Evolutionary conservation across 352 stramenopile genomes (phyloP).

Genomic region (Globisporangium megalacanthum): DNA sequence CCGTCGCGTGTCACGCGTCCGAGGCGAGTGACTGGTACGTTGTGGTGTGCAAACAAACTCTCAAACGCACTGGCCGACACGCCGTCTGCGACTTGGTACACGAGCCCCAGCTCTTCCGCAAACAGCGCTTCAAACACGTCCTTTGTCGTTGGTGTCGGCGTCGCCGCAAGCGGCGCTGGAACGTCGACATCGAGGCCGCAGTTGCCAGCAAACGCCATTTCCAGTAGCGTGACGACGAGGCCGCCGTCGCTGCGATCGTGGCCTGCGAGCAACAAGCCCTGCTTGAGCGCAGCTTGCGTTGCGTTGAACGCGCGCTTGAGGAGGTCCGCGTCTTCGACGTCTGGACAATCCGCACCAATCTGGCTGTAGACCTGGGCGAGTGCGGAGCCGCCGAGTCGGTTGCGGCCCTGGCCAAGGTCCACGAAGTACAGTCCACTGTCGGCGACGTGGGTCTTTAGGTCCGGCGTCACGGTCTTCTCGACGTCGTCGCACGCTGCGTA

Average conservation of each 20-base stretch:
- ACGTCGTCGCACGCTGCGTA: constrained; percentile 98
- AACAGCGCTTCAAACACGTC: constrained; percentile 88
- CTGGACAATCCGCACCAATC: constrained; percentile 78
- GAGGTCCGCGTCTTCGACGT: constrained; percentile 91
- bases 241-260: constrained; percentile 99
- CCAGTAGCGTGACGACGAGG: constrained; percentile 92
- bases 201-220: constrained; percentile 99
- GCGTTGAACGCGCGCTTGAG: constrained; percentile 94
- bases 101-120: constrained; percentile 96
- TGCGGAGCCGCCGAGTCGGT: constrained; percentile 93
- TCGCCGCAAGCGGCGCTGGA: constrained; percentile 23
- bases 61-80: constrained; percentile 64
- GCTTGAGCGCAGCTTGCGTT: constrained; percentile 91
- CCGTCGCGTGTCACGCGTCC: constrained; percentile 84
- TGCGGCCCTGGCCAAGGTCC: constrained; percentile 89
- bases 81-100: constrained; percentile 92
- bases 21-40: constrained; percentile 87
- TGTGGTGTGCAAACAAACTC: constrained; percentile 75
- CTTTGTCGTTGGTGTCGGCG: constrained; percentile 36
- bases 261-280: constrained; percentile 90
- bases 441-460: constrained; percentile 90
- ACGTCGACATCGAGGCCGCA: constrained; percentile 94
- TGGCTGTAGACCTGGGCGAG: constrained; percentile 93
- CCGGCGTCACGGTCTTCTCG: constrained; percentile 95
- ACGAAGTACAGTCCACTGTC: constrained; percentile 92